A percentile compares a stretch with the other conserved stretches of the same genome.
These are phyloP conservation scores for Prunus fruticosa DNA, from an alignment of 306 rosid genomes.

Conservation along the genomic window DNA sequence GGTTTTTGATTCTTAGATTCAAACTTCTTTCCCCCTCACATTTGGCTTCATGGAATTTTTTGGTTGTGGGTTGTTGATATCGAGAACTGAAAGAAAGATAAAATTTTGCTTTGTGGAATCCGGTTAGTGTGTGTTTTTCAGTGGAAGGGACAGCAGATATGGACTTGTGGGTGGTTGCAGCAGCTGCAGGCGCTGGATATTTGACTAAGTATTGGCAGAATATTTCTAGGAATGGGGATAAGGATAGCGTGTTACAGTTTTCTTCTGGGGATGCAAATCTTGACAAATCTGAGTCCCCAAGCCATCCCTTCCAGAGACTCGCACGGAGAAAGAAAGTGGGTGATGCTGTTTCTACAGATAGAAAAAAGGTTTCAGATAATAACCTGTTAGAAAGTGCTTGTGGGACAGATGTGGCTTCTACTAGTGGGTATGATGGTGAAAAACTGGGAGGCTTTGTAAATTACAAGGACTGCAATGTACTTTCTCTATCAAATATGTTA, in stretches of 20 bases:
- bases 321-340: slow-evolving; percentile 21
- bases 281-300: slow-evolving; percentile 38
- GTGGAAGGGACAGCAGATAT: slow-evolving; percentile 42
- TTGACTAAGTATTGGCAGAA: slow-evolving; percentile 71
- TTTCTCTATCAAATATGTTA: slow-evolving; percentile 40
- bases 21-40: slow-evolving; percentile 12
- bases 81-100: slow-evolving; percentile 33
- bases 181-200: slow-evolving; percentile 77
- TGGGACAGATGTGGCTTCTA: slow-evolving; percentile 33
- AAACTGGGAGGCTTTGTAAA: slow-evolving; percentile 17
- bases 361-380: slow-evolving; percentile 28
- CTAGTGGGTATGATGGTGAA: slow-evolving; percentile 33
- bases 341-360: slow-evolving; percentile 28
- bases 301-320: slow-evolving; percentile 18
- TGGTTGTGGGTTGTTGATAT: slow-evolving; percentile 17
- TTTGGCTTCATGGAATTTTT: slow-evolving; percentile 38
- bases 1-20: slow-evolving; percentile 6
- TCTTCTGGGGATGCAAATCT: slow-evolving; percentile 38
- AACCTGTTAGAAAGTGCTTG: slow-evolving; percentile 26
- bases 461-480: slow-evolving; percentile 28
- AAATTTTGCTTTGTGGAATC: slow-evolving; percentile 32
- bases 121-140: slow-evolving; percentile 33
- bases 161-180: slow-evolving; percentile 89
- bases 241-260: slow-evolving; percentile 21
- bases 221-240: slow-evolving; percentile 25